Conservation (phyloP, 1,284 basidiomycete species). For the Stereum hirsutum region DNA sequence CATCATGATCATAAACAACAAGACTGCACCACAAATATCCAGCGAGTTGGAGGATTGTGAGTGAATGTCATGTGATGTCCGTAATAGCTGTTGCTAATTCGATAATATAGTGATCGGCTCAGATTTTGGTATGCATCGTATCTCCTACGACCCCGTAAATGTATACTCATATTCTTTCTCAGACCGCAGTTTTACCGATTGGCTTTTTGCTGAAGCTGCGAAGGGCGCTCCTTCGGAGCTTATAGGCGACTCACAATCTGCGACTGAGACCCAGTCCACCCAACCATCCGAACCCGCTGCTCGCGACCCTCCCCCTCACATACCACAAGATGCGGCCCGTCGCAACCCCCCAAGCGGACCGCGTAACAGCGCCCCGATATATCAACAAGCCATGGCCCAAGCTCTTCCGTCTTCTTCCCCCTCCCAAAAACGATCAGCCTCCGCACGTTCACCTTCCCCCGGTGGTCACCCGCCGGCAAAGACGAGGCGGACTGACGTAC, state of each 20-base stretch:
- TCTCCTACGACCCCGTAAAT: constrained; percentile 1
- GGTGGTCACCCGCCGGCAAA: constrained; percentile 49
- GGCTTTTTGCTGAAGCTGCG: constrained; percentile 73
- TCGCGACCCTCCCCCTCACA: constrained; percentile 19
- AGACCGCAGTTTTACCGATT: constrained; percentile 76
- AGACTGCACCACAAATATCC: constrained; percentile 80
- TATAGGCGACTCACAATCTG: constrained; percentile 25
- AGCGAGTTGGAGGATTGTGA: constrained; percentile 73
- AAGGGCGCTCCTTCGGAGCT: constrained; percentile 45
- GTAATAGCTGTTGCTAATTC: constrained; percentile 12
- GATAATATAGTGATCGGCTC: constrained; percentile 61
- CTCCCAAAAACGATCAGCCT: constrained; percentile 59
- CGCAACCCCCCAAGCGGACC: constrained; percentile 34
- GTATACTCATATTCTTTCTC: constrained; percentile 13
- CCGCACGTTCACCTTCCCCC: constrained; percentile 70
- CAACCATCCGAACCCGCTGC: constrained; percentile 18
- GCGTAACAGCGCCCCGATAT: constrained; percentile 27
- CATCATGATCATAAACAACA: constrained; percentile 89
- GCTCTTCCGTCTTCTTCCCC: constrained; percentile 42
- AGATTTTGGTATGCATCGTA: constrained; percentile 52
- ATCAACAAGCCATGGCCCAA: constrained; percentile 64
- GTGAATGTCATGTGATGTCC: constrained; percentile 22
- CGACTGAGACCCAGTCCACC: constrained; percentile 24
- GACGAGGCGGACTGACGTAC: constrained; percentile 60
- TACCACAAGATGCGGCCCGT: constrained; percentile 30